These are phyloP conservation scores for Mimosa pudica DNA, from an alignment of 306 rosid genomes.

Conservation along the genomic window DNA sequence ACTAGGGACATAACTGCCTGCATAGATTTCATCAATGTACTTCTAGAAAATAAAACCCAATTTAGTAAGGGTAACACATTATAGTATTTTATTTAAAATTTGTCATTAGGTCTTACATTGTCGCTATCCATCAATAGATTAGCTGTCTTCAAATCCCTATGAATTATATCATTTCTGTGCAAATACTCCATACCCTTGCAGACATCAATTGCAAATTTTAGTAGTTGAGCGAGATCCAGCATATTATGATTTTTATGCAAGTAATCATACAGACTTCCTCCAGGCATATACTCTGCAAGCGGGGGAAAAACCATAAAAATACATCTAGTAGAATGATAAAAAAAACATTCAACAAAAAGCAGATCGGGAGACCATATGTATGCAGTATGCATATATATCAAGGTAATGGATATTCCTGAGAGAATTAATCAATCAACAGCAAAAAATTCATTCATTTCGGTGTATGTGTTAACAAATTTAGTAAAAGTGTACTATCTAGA, in stretches of 20 bases:
- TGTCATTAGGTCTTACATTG: slow-evolving; percentile 63
- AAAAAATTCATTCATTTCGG: background rate
- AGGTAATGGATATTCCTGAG: slow-evolving; percentile 18
- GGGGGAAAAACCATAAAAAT: slow-evolving; percentile 28
- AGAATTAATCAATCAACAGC: background rate
- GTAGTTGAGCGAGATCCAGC: slow-evolving; percentile 70
- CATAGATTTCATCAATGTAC: background rate
- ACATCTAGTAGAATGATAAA: background rate
- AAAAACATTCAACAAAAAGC: background rate
- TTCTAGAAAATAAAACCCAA: slow-evolving; percentile 24
- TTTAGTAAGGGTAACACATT: slow-evolving; percentile 7
- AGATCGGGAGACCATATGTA: background rate
- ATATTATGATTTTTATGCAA: slow-evolving; percentile 87
- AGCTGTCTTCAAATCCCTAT: slow-evolving; percentile 97
- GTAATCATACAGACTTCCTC: slow-evolving; percentile 96
- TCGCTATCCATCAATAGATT: slow-evolving; percentile 86
- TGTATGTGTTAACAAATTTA: slow-evolving; percentile 12
- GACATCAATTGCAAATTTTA: slow-evolving; percentile 88
- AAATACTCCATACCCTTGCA: slow-evolving; percentile 97
- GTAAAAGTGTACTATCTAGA: background rate
- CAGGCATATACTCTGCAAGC: slow-evolving; percentile 92
- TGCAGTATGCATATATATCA: background rate
- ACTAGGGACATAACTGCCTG: background rate
- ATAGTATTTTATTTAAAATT: slow-evolving; percentile 13
- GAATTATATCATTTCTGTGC: slow-evolving; percentile 82